Evolutionary conservation across 2,329 filamentous ascomycete species (phyloP), one percentile per base, ranked within the genome.

Genomic region (Verticillium albo-atrum): DNA sequence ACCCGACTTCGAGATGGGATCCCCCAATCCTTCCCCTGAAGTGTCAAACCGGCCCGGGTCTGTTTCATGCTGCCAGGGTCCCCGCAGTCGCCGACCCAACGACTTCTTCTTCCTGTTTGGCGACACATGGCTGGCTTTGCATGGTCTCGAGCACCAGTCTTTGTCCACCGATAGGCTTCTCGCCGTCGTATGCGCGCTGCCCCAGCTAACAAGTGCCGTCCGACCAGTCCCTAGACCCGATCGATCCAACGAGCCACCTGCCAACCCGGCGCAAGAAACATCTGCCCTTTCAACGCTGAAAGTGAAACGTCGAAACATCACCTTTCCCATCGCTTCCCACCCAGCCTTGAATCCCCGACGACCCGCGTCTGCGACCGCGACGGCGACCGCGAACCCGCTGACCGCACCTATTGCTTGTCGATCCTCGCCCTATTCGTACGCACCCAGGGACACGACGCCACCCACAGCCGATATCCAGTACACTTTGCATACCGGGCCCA

Each of bases 21-120:
- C 35, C 54, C 54, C 56, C 28, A 52, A 59, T 65, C 61, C 59
- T 65, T 64, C 65, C 64, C 62, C 63, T 63, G 61, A 64, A 61
- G 65, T 67, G 62, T 66, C 66, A 64, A 66, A 60, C 63, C 60
- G 52, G 58, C 60, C 57, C 56, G 62, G 61, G 52, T 57, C 56
- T 47, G 62, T 63, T 63, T 63, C 62, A 63, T 47, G 42, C 42
- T 23, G n/a, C 42, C 42, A 47, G 42, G 42, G 42, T 47, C 63
- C 58, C 55, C 59, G 57, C 56, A 55, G 30, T 54, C 58, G 62
- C 61, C 51, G 28, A 51, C 12, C 42, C 42, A 47, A 9, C n/a
- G 42, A 47, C 20, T 9, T 9, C 42, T 20, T 47, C 42, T 47
- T 47, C 20, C 9, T 23, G 42, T 47, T 47, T 20, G 3, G 2